These are phyloP conservation scores for Candida tibetensis DNA, from an alignment of 805 yeast genomes.

Conservation along the genomic window DNA sequence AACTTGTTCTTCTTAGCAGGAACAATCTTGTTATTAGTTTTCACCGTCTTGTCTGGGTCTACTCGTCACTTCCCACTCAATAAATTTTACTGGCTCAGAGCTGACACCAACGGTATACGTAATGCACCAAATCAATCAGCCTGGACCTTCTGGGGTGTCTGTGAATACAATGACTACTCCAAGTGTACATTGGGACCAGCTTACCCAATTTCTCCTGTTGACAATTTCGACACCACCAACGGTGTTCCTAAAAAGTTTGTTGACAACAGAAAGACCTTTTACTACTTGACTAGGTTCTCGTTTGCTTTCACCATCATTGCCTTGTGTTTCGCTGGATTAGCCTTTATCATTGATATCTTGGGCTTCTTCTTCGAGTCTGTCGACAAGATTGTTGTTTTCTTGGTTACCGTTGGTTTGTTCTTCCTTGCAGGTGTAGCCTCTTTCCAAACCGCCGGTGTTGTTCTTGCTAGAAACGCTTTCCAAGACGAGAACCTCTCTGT, in stretches of 20 bases:
- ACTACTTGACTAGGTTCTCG: conserved; percentile 55
- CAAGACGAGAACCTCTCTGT: conserved; percentile 40
- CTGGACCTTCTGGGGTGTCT: conserved; percentile 82
- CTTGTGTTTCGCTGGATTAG: conserved; percentile 59
- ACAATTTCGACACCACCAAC: conserved; percentile 57
- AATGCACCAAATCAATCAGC: conserved; percentile 53
- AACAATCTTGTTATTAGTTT: conserved; percentile 50
- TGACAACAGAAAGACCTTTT: conserved; percentile 50
- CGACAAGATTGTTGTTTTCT: conserved; percentile 52
- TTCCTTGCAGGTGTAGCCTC: conserved; percentile 63
- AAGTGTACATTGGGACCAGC: conserved; percentile 60
- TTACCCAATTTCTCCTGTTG: conserved; percentile 79
- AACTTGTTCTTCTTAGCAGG: conserved; percentile 43
- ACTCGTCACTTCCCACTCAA: conserved; percentile 56
- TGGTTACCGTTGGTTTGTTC: conserved; percentile 50
- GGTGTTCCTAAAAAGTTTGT: conserved; percentile 54
- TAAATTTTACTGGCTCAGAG: conserved; percentile 76
- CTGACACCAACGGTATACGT: conserved; percentile 59
- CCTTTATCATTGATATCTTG: conserved; percentile 54
- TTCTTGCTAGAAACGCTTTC: conserved; percentile 74
- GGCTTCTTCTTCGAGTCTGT: conserved; percentile 55
- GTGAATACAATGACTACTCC: conserved; percentile 57
- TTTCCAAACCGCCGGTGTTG: conserved; percentile 72
- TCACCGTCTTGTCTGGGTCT: conserved; percentile 68
- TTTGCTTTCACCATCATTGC: conserved; percentile 40